Percentiles rank a stretch among this genome's conserved stretches.
Conservation (phyloP, 805 yeast species). For the Wickerhamomyces canadensis region DNA sequence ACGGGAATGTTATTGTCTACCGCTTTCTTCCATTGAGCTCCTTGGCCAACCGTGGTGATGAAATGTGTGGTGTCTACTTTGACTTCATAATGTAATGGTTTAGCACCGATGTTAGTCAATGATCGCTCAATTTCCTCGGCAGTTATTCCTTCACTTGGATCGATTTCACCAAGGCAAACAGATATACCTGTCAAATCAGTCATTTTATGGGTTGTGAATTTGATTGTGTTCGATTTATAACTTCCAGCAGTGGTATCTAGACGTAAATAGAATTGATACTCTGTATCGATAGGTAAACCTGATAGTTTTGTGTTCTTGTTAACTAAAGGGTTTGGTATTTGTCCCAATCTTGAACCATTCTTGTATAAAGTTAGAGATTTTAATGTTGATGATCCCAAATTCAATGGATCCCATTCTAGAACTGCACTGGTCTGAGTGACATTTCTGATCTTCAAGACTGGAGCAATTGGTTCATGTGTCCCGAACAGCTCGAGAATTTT, state of each 20-base stretch:
- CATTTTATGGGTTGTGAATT: constrained; percentile 88
- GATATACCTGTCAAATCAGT: constrained; percentile 92
- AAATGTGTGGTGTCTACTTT: constrained; percentile 93
- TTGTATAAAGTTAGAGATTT: constrained; percentile 74
- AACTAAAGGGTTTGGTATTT: constrained; percentile 75
- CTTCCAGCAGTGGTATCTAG: constrained; percentile 90
- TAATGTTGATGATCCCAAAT: constrained; percentile 76
- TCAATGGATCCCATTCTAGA: constrained; percentile 86
- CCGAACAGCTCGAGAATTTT: constrained; percentile 73
- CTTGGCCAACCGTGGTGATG: constrained; percentile 64
- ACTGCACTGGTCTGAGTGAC: constrained; percentile 94
- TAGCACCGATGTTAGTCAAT: constrained; percentile 73
- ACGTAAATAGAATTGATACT: constrained; percentile 72
- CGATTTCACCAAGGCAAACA: constrained; percentile 80
- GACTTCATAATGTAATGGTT: constrained; percentile 66
- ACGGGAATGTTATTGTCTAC: constrained; percentile 83
- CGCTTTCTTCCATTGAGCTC: constrained; percentile 77
- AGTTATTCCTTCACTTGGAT: constrained; percentile 39
- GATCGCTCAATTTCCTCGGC: constrained; percentile 55
- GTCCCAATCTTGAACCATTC: constrained; percentile 63
- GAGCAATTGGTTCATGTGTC: constrained; percentile 60
- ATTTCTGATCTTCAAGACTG: constrained; percentile 64
- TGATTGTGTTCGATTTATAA: constrained; percentile 59
- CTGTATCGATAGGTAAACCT: constrained; percentile 84
- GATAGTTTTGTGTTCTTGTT: constrained; percentile 82